Base-by-base conservation (phyloP, 2,329 filamentous ascomycete species). In the Diaporthe sp. region DNA sequence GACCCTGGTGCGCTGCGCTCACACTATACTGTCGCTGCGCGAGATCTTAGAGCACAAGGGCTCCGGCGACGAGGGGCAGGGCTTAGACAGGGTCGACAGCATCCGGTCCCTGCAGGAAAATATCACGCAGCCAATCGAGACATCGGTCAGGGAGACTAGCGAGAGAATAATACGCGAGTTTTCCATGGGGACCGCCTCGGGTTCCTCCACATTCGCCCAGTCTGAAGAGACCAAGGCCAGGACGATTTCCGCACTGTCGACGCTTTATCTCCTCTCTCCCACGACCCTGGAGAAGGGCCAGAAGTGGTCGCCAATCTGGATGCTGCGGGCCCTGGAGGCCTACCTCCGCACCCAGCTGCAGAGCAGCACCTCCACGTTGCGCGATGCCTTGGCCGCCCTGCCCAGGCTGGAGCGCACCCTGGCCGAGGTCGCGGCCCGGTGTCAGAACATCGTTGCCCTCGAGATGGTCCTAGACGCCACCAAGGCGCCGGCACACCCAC, bases 361-460 rank as follows among this genome's bases (percentile, higher is more conserved):
- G 75, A 93, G 93, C 60, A 96, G 94, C 52, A 87, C 96, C 9
- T 92, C 94, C 17, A 89, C 92, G 0, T 87, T 99, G 13, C 88
- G 93, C 1, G 89, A 95, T 30, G 92, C 94, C 0, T 88, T 99
- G 22, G 92, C 93, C 5, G 94, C 95, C 74, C 87, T 98, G 3
- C 94, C 96, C 0, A 93, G 90, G 0, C 88, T 98, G 40, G 96
- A 98, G 64, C 90, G 95, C 69, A 93, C 95, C 0, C 87, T 98
- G 1, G 87, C 91, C 22, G 97, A 98, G 79, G 91, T 98, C 30
- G 94, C 94, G 9, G 91, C 92, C 7, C 90, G 94, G 60, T 98
- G 96, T 81, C 96, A 98, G 82, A 97, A 97, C 80, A 91, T 98
- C 52, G 92, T 97, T n/a, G 95, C 95, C 0, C 86, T 98, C 3